A percentile compares a stretch with the other conserved stretches of the same genome.
Evolutionary conservation across 305 asterid genomes (phyloP).

Genomic region (Rubia tinctorum): DNA sequence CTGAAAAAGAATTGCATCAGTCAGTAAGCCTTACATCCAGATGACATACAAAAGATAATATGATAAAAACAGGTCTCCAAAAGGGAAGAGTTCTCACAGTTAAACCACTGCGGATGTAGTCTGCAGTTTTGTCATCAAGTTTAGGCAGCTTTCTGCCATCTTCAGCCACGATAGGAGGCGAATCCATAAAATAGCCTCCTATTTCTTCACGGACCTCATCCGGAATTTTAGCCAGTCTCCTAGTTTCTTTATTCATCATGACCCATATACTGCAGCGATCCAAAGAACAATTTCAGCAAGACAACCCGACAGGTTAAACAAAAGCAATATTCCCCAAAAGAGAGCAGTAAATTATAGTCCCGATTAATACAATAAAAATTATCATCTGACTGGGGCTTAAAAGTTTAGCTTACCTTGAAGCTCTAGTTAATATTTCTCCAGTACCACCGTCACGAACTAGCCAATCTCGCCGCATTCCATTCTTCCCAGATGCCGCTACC

Average conservation of each 20-base stretch:
- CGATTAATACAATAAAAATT: not conserved
- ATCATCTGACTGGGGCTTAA: not conserved
- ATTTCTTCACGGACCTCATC: conserved; percentile 94
- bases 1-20: conserved; percentile 40
- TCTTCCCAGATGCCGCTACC: conserved; percentile 96
- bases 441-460: conserved; percentile 73
- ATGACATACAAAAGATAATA: not conserved
- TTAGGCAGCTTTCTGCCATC: conserved; percentile 87
- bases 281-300: conserved; percentile 15
- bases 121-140: conserved; percentile 73
- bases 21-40: conserved; percentile 12
- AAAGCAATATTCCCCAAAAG: not conserved
- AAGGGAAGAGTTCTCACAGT: conserved; percentile 50
- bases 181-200: conserved; percentile 69
- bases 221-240: conserved; percentile 88
- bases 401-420: conserved; percentile 62
- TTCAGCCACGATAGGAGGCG: conserved; percentile 84
- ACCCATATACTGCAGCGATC: conserved; percentile 66
- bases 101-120: conserved; percentile 63
- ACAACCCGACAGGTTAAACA: conserved; percentile 9
- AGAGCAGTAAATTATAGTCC: not conserved
- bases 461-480: conserved; percentile 99
- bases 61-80: not conserved
- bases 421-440: conserved; percentile 80
- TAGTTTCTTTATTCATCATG: conserved; percentile 97